phyloP scores from a whole-genome alignment of 805 yeast genomes.

The Saturnispora saitoi region DNA sequence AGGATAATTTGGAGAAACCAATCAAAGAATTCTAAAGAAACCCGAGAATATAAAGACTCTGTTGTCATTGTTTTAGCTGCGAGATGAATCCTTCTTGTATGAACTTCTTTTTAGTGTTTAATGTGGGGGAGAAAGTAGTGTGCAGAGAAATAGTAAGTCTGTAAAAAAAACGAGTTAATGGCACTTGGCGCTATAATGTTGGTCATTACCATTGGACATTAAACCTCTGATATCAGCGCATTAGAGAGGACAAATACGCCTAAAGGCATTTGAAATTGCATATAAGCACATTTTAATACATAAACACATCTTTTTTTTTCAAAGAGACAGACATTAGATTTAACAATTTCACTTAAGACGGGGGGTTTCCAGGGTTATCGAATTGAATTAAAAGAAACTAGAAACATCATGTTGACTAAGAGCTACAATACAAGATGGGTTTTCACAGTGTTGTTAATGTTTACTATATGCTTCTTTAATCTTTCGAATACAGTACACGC shows the following conservation, averaged over 20 bases:
- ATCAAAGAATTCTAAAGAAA: slow-evolving; percentile 22
- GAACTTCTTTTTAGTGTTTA: not conserved
- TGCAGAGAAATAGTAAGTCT: not conserved
- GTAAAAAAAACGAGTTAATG: too few relatives aligned
- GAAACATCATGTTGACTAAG: not conserved
- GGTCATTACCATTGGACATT: too few relatives aligned
- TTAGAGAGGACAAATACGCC: too few relatives aligned
- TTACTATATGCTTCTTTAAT: not conserved
- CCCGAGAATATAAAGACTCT: not conserved
- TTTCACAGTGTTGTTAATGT: not conserved
- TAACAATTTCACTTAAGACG: not conserved
- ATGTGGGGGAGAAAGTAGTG: not conserved
- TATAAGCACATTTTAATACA: not conserved
- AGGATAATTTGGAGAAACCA: slow-evolving; percentile 25
- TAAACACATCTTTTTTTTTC: too few relatives aligned
- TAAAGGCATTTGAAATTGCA: not conserved
- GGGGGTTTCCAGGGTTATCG: not conserved
- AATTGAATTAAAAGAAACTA: too few relatives aligned
- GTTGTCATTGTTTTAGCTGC: not conserved
- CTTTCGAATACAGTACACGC: not conserved
- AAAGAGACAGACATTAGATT: too few relatives aligned
- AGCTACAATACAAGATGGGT: not conserved
- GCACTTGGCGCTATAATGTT: too few relatives aligned
- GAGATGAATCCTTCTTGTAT: not conserved
- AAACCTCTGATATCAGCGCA: too few relatives aligned